Evolutionary conservation across 2,329 filamentous ascomycete species (phyloP).

Genomic region (Aspergillus hiratsukae): DNA sequence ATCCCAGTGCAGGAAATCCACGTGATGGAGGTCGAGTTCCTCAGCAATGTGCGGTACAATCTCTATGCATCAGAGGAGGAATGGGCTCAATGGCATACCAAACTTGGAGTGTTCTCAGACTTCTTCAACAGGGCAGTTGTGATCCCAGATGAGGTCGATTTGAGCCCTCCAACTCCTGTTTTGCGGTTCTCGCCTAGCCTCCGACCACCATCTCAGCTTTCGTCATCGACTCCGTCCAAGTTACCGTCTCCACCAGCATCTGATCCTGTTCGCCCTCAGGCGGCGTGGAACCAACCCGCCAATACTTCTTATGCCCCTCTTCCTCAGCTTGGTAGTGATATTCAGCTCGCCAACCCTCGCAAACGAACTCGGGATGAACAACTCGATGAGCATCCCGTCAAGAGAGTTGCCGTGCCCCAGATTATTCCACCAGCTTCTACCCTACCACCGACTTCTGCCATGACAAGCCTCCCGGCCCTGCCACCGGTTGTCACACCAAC

Average conservation of each 20-base stretch:
- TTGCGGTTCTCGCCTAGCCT: constrained; percentile 34
- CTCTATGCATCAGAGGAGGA: constrained; percentile 79
- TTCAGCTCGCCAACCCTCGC: constrained; percentile 33
- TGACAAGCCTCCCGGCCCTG: constrained; percentile 26
- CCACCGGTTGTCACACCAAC: constrained; percentile 32
- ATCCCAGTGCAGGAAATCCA: constrained; percentile 94
- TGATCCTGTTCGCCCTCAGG: constrained; percentile 26
- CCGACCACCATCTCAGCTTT: constrained; percentile 27
- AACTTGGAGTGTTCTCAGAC: constrained; percentile 74
- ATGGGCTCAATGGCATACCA: constrained; percentile 83
- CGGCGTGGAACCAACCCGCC: constrained; percentile 25
- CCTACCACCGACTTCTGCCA: constrained; percentile 20
- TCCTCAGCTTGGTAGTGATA: constrained; percentile 20
- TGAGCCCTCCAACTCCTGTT: constrained; percentile 23
- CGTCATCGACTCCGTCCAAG: constrained; percentile 31
- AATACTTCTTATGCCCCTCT: constrained; percentile 22
- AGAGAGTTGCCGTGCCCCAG: constrained; percentile 40
- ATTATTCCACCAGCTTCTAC: constrained; percentile 20
- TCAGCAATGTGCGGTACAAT: constrained; percentile 97
- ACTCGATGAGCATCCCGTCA: constrained; percentile 52
- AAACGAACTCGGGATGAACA: constrained; percentile 59
- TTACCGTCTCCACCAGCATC: constrained; percentile 38
- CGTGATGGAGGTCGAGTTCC: constrained; percentile 99
- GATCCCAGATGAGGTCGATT: constrained; percentile 38
- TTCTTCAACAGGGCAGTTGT: constrained; percentile 71